phyloP scores from a whole-genome alignment of 352 stramenopile genomes.

The Elongisporangium senticosum region DNA sequence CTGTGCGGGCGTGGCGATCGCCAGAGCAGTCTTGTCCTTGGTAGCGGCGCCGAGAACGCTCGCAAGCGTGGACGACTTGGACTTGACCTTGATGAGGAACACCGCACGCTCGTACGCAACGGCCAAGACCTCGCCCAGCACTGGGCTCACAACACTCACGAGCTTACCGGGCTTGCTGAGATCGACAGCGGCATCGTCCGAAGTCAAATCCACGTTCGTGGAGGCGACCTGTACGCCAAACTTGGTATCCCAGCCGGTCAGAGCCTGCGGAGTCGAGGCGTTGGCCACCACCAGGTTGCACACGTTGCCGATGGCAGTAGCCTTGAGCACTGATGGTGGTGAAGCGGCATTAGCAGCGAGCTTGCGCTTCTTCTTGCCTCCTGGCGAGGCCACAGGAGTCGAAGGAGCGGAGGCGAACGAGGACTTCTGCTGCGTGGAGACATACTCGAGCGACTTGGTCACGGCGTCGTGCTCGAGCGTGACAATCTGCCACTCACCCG shows the following conservation, averaged over 20 bases:
- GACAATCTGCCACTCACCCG: constrained; percentile 50
- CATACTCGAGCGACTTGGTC: constrained; percentile 31
- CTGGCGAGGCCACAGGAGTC: constrained; percentile 10
- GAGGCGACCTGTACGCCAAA: constrained; percentile 62
- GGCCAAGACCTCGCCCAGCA: constrained; percentile 55
- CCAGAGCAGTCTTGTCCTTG: neutral
- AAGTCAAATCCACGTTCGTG: constrained; percentile 31
- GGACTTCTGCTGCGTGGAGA: constrained; percentile 35
- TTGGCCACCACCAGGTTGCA: constrained; percentile 52
- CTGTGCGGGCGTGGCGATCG: constrained; percentile 17
- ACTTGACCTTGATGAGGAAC: constrained; percentile 63
- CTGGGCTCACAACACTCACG: constrained; percentile 39
- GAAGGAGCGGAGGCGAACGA: constrained; percentile 19
- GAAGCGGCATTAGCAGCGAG: constrained; percentile 17
- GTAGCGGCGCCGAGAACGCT: constrained; percentile 55
- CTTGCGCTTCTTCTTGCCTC: constrained; percentile 65
- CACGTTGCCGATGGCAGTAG: constrained; percentile 35
- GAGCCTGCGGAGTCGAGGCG: constrained; percentile 25
- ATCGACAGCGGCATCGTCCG: constrained; percentile 18
- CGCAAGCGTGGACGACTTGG: constrained; percentile 66
- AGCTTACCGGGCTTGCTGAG: constrained; percentile 33
- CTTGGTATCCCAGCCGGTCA: constrained; percentile 68
- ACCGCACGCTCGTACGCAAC: constrained; percentile 53
- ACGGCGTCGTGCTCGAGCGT: constrained; percentile 44
- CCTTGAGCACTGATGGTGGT: constrained; percentile 19